These are phyloP conservation scores for Pythium phragmiticola DNA, from an alignment of 352 stramenopile genomes.

Conservation along the genomic window DNA sequence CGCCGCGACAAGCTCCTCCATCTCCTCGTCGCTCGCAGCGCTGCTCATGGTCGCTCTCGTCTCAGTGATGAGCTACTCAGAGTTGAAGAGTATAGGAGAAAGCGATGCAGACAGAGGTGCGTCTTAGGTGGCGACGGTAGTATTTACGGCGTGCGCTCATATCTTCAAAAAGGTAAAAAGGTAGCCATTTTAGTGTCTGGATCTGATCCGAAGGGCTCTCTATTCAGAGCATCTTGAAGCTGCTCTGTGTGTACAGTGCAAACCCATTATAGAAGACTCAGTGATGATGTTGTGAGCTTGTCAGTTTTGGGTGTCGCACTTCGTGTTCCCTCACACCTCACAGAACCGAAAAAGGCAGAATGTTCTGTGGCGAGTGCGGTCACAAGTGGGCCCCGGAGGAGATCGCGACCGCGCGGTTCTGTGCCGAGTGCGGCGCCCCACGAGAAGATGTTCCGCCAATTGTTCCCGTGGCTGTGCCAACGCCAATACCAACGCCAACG, in stretches of 20 bases:
- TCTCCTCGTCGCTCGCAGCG: slow-evolving; percentile 21
- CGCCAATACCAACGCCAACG: slow-evolving; percentile 21
- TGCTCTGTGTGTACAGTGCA: background rate
- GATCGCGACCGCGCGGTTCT: slow-evolving; percentile 79
- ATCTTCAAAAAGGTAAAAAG: slow-evolving; percentile 18
- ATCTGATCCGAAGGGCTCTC: slow-evolving; percentile 2
- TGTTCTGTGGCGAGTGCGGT: slow-evolving; percentile 85
- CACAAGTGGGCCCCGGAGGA: slow-evolving; percentile 79
- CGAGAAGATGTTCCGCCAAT: slow-evolving; percentile 50
- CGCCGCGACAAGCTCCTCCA: slow-evolving; percentile 21
- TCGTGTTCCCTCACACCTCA: background rate
- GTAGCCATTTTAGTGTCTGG: slow-evolving; percentile 24
- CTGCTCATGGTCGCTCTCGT: slow-evolving; percentile 10
- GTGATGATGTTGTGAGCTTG: background rate
- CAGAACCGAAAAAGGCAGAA: slow-evolving; percentile 21
- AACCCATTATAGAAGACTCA: slow-evolving; percentile 16
- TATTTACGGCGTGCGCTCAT: background rate
- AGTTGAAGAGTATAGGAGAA: background rate
- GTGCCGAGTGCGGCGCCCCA: slow-evolving; percentile 73
- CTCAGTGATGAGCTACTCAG: background rate
- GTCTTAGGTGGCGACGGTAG: background rate
- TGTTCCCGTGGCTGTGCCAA: background rate
- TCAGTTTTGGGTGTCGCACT: slow-evolving; percentile 12
- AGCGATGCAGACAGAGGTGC: background rate
- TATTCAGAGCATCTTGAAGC: slow-evolving; percentile 28